phyloP scores from a whole-genome alignment of 1,139 yeast genomes.

The Suhomyces coccinellae region DNA sequence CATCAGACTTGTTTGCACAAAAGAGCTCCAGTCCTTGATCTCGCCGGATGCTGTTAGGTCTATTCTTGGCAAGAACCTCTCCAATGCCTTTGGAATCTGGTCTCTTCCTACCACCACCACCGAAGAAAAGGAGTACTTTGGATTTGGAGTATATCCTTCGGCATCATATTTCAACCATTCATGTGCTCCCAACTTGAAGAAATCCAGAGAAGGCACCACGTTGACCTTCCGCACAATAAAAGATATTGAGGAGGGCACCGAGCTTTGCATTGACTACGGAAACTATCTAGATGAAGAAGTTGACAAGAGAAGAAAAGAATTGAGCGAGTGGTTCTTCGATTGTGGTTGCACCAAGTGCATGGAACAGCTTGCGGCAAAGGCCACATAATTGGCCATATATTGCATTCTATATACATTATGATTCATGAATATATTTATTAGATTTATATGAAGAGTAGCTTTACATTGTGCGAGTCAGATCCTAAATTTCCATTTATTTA shows the following conservation, averaged over 20 bases:
- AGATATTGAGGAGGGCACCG: constrained; percentile 44
- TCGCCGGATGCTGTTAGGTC: constrained; percentile 44
- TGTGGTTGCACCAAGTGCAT: constrained; percentile 56
- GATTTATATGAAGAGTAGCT: neutral
- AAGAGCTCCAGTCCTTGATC: constrained; percentile 36
- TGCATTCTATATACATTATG: neutral
- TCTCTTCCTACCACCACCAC: constrained; percentile 37
- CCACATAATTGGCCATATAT: neutral
- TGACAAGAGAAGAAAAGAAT: constrained; percentile 40
- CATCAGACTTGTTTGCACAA: constrained; percentile 44
- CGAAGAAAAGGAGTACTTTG: constrained; percentile 61
- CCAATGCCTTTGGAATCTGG: constrained; percentile 81
- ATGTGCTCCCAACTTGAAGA: constrained; percentile 28
- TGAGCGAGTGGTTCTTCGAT: constrained; percentile 61
- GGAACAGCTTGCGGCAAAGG: neutral
- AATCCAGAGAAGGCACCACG: constrained; percentile 23
- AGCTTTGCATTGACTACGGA: constrained; percentile 65
- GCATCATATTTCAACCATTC: constrained; percentile 75
- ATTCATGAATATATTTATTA: neutral
- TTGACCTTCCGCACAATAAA: constrained; percentile 27
- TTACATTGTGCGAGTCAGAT: no score
- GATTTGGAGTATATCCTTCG: constrained; percentile 64
- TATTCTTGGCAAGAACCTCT: constrained; percentile 61
- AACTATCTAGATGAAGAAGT: constrained; percentile 47
- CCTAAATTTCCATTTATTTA: neutral